Percentiles rank a stretch among this genome's conserved stretches.
Conservation (phyloP, 2,329 filamentous ascomycete species). For the Orbilia quercus region DNA sequence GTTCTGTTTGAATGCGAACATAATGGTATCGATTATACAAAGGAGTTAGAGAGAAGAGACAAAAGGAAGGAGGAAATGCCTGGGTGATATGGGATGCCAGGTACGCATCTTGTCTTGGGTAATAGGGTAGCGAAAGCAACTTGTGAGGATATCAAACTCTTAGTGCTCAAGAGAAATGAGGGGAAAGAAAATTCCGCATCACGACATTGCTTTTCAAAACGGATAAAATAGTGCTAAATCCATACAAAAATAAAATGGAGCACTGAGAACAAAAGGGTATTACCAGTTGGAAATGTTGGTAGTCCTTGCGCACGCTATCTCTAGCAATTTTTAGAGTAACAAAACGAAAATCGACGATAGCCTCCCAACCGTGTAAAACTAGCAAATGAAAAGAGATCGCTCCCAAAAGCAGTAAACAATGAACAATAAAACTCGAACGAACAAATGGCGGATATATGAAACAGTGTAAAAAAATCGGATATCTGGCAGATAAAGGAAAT, state of each 20-base stretch:
- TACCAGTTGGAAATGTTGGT: slow-evolving; percentile 32
- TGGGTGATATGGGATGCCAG: slow-evolving; percentile 23
- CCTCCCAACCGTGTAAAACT: slow-evolving; percentile 55
- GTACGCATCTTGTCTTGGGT: slow-evolving; percentile 23
- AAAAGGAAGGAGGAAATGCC: slow-evolving; percentile 26
- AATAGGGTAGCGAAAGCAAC: slow-evolving; percentile 21
- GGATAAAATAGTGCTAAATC: slow-evolving; percentile 34
- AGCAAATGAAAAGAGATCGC: slow-evolving; percentile 51
- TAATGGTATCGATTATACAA: slow-evolving; percentile 40
- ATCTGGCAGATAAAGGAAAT: slow-evolving; percentile 1
- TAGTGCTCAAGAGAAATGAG: slow-evolving; percentile 19
- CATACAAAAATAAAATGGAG: slow-evolving; percentile 40
- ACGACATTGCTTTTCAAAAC: slow-evolving; percentile 45
- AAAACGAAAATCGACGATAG: slow-evolving; percentile 52
- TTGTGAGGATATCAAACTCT: slow-evolving; percentile 51
- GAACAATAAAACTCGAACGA: slow-evolving; percentile 6
- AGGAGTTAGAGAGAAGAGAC: slow-evolving; percentile 22
- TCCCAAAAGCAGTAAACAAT: slow-evolving; percentile 30
- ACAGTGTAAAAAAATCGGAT: background rate
- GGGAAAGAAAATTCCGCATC: slow-evolving; percentile 27
- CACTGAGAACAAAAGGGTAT: slow-evolving; percentile 36
- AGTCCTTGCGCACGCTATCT: slow-evolving; percentile 49
- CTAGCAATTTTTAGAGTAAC: slow-evolving; percentile 50
- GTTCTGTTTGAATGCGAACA: slow-evolving; percentile 6
- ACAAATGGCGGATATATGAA: slow-evolving; percentile 5